Evolutionary conservation across 2,329 filamentous ascomycete species (phyloP).

Genomic region (Cyphellophora attinorum): DNA sequence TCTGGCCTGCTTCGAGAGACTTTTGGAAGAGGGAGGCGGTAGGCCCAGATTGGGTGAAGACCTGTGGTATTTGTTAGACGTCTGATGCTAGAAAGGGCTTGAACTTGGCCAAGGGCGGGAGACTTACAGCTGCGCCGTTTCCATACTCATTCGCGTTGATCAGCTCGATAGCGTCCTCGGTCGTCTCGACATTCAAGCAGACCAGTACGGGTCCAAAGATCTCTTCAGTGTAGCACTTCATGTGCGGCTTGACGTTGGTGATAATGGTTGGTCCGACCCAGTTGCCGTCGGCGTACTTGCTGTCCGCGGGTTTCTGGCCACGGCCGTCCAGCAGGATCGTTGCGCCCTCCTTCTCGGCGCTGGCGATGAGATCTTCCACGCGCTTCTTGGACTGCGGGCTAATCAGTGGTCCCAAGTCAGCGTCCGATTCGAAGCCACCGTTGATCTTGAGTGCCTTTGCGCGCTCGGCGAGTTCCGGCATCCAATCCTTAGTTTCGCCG

Average conservation of each 20-base stretch:
- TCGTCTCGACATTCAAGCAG: slow-evolving; percentile 49
- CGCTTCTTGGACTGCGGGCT: slow-evolving; percentile 54
- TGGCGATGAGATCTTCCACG: slow-evolving; percentile 52
- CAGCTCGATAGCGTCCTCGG: slow-evolving; percentile 53
- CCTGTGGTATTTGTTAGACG: slow-evolving; percentile 27
- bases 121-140: slow-evolving; percentile 43
- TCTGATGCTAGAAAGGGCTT: not conserved
- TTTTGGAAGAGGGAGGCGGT: slow-evolving; percentile 55
- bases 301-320: slow-evolving; percentile 43
- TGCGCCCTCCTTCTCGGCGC: slow-evolving; percentile 54
- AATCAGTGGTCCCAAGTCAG: slow-evolving; percentile 57
- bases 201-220: slow-evolving; percentile 60
- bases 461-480: slow-evolving; percentile 52
- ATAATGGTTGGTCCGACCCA: slow-evolving; percentile 58
- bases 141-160: slow-evolving; percentile 61
- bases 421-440: slow-evolving; percentile 53
- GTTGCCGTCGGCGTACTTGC: slow-evolving; percentile 58
- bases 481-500: slow-evolving; percentile 57
- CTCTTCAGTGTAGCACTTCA: slow-evolving; percentile 58
- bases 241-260: slow-evolving; percentile 54
- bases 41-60: slow-evolving; percentile 55
- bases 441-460: slow-evolving; percentile 52
- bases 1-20: slow-evolving; percentile 56
- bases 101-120: not conserved
- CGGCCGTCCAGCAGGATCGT: slow-evolving; percentile 55